Percentiles rank a stretch among this genome's conserved stretches.
Conservation (phyloP, 2,329 filamentous ascomycete species). For the Biscogniauxia mediterranea region DNA sequence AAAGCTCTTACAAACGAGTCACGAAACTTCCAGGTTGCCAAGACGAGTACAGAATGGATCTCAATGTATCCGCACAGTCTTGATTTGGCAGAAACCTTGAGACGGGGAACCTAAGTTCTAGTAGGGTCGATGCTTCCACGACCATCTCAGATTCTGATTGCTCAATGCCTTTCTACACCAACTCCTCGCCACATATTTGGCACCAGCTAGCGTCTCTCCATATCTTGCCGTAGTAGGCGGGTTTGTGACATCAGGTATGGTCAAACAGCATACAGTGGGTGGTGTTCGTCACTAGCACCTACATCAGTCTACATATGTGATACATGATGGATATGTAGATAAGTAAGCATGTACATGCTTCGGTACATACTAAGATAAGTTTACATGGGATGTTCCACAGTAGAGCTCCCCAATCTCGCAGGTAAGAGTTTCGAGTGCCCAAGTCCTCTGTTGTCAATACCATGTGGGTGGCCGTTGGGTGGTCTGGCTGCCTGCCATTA, state of each 20-base stretch:
- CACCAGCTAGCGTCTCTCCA: constrained; percentile 12
- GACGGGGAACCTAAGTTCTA: constrained; percentile 10
- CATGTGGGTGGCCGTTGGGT: neutral
- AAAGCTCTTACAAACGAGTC: constrained; percentile 6
- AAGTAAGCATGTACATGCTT: too few species aligned
- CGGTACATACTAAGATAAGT: neutral
- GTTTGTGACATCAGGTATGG: neutral
- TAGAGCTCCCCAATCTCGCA: neutral
- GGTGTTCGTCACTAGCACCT: neutral
- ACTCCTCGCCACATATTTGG: constrained; percentile 16
- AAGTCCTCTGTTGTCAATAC: neutral
- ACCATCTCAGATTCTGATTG: constrained; percentile 10
- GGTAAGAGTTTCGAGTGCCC: neutral
- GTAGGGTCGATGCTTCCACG: constrained; percentile 5
- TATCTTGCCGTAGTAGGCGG: neutral
- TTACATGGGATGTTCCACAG: neutral
- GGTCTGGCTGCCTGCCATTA: neutral
- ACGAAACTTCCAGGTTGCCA: neutral
- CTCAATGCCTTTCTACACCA: constrained; percentile 12
- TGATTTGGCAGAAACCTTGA: constrained; percentile 15
- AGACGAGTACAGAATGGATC: constrained; percentile 2
- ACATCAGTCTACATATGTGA: neutral
- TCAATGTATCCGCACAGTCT: constrained; percentile 11
- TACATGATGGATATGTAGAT: too few species aligned
- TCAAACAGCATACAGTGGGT: neutral